Conservation (phyloP, 768 basidiomycete genomes). For the Amanita jacksonii region DNA sequence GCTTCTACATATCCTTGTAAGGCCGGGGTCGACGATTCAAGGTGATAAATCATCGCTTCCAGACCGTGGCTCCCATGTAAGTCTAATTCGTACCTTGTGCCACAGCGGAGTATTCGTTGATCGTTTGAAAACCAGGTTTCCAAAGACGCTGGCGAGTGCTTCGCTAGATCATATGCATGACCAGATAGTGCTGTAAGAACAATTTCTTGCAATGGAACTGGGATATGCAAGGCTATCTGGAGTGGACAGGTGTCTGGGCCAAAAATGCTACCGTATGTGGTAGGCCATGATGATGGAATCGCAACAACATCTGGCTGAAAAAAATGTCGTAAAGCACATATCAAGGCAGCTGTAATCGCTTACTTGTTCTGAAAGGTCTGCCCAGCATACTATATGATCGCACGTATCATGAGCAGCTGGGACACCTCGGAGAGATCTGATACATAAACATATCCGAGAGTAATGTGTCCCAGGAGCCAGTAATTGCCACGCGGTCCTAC, state of each 20-base stretch:
- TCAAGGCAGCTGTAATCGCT: conserved; percentile 9
- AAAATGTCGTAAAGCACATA: background rate
- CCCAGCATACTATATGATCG: conserved; percentile 13
- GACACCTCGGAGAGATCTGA: background rate
- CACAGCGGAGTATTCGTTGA: conserved; percentile 42
- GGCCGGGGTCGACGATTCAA: conserved; percentile 61
- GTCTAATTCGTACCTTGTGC: conserved; percentile 24
- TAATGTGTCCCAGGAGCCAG: conserved; percentile 10
- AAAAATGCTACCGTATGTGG: conserved; percentile 23
- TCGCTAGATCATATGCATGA: conserved; percentile 38
- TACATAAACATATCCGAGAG: conserved; percentile 6
- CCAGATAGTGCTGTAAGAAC: conserved; percentile 41
- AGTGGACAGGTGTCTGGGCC: background rate
- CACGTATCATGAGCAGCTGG: background rate
- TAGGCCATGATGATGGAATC: conserved; percentile 28
- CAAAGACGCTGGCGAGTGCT: conserved; percentile 23
- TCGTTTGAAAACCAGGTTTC: conserved; percentile 34
- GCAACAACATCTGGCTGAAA: conserved; percentile 18
- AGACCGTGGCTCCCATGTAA: conserved; percentile 15
- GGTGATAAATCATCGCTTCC: conserved; percentile 24
- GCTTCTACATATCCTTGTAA: conserved; percentile 53
- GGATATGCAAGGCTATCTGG: conserved; percentile 12
- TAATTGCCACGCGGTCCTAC: conserved; percentile 19
- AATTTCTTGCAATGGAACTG: conserved; percentile 37
- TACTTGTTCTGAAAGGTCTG: conserved; percentile 21